Conservation (phyloP, 768 basidiomycete species). For the Suillus subaureus region DNA sequence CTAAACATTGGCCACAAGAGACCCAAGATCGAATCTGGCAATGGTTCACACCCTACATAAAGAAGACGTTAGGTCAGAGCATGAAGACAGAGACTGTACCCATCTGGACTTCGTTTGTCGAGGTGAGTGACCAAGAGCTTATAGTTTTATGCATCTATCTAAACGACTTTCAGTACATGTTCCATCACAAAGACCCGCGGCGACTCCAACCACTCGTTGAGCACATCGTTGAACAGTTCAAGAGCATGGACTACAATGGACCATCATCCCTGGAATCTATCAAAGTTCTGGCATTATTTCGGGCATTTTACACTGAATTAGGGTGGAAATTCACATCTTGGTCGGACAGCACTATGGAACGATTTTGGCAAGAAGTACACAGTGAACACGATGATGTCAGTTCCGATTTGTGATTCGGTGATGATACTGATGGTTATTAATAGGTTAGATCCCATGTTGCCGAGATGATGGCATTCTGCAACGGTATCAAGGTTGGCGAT, state of each 20-base stretch:
- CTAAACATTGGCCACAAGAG: slow-evolving; percentile 84
- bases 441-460: slow-evolving; percentile 78
- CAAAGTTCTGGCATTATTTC: slow-evolving; percentile 67
- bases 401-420: slow-evolving; percentile 12
- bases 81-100: slow-evolving; percentile 81
- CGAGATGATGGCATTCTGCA: slow-evolving; percentile 70
- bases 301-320: slow-evolving; percentile 71
- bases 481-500: slow-evolving; percentile 64
- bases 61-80: slow-evolving; percentile 64
- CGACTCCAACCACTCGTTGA: slow-evolving; percentile 80
- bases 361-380: slow-evolving; percentile 70
- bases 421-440: slow-evolving; percentile 7
- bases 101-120: slow-evolving; percentile 79
- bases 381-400: slow-evolving; percentile 81
- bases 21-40: slow-evolving; percentile 73
- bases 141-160: background rate
- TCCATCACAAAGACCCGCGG: slow-evolving; percentile 81
- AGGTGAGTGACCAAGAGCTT: slow-evolving; percentile 43
- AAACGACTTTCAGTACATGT: slow-evolving; percentile 58
- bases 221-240: slow-evolving; percentile 65
- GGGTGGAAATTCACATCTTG: slow-evolving; percentile 83
- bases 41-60: slow-evolving; percentile 76
- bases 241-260: slow-evolving; percentile 71
- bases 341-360: slow-evolving; percentile 65
- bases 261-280: slow-evolving; percentile 83